phyloP scores from a whole-genome alignment of 2,329 filamentous ascomycete species.

The Clarireedia sp. region DNA sequence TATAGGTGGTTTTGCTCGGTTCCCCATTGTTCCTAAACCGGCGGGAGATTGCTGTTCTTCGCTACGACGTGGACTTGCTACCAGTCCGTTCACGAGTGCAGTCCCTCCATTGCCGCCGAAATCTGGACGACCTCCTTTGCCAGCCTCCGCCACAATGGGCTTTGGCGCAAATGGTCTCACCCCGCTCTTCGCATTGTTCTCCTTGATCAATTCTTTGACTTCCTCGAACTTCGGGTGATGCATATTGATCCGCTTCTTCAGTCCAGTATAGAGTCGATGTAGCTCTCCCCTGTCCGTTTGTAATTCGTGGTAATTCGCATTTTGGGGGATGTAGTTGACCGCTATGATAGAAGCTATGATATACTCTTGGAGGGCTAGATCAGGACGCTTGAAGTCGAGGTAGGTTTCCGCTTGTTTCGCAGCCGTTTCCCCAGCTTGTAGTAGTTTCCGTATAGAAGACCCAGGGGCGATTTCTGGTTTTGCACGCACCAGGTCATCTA shows the following conservation, averaged over 20 bases:
- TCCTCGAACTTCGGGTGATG: conserved; percentile 44
- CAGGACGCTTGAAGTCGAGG: conserved; percentile 57
- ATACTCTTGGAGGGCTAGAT: conserved; percentile 76
- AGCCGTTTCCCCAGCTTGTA: conserved; percentile 44
- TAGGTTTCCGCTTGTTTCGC: conserved; percentile 54
- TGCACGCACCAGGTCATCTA: conserved; percentile 36
- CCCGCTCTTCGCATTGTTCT: conserved; percentile 56
- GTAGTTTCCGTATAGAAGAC: conserved; percentile 43
- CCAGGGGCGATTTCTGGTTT: conserved; percentile 27
- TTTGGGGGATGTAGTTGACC: conserved; percentile 65
- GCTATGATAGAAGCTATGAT: conserved; percentile 74
- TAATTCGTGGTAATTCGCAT: conserved; percentile 64
- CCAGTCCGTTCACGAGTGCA: background rate
- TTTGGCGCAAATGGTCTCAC: conserved; percentile 29
- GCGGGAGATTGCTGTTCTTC: background rate
- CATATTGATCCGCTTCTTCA: conserved; percentile 43
- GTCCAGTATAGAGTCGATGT: conserved; percentile 39
- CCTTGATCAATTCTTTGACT: conserved; percentile 52
- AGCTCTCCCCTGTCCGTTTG: conserved; percentile 45
- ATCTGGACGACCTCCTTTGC: conserved; percentile 8
- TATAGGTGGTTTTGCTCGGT: conserved; percentile 32
- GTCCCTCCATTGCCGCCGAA: background rate
- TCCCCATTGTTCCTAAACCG: background rate
- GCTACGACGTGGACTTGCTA: background rate
- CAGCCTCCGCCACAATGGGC: conserved; percentile 2